Base-by-base conservation (phyloP, 2,329 filamentous ascomycete genomes). In the Trichoderma hamatum region DNA sequence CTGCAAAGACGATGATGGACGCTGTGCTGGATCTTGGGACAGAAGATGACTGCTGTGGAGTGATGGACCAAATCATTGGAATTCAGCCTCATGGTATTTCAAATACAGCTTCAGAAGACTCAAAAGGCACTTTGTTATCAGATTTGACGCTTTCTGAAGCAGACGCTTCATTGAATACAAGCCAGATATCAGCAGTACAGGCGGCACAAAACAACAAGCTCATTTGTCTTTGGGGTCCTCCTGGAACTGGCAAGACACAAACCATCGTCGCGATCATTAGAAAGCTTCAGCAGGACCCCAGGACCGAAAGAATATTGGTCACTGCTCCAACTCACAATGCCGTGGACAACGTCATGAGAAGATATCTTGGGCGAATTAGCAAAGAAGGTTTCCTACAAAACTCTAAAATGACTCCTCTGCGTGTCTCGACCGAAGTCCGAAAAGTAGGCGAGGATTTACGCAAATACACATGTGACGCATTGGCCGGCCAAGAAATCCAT, bases 281-380 rank as follows among this genome's bases (percentile, higher is more conserved):
- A 4, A 74, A 75, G 4, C 62, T 83, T n/a, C 74, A 79, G 26
- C 65, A 65, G 21, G 68, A 77, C 7, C 68, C 71, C 0, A 69
- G 74, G 5, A 72, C 70, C 1, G 26, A 14, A 26, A 71, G 77
- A 2, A 74, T 82, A 30, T 72, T 83, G 0, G 76, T 83, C 6
- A 78, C 80, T 7, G 81, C 82, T 0, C 81, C 82, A 14, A 83
- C 81, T 0, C 81, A 84, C 69, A 83, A 82, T 67, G 81, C 81
- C 11, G 81, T 84, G 0, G 80, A 83, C 55, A 83, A 83, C 51
- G 75, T 83, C 4, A 75, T 84, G 75, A 66, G 77, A 10, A 74
- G 78, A 51, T 81, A 78, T 56, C 66, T 81, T 0, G 32, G 71
- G 0, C 68, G 69, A 19, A 36, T 71, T 0, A 21, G 51, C 2